Evolutionary conservation across 805 yeast species (phyloP), one percentile per base, ranked within the genome.

Genomic region (Cyberlindnera americana): DNA sequence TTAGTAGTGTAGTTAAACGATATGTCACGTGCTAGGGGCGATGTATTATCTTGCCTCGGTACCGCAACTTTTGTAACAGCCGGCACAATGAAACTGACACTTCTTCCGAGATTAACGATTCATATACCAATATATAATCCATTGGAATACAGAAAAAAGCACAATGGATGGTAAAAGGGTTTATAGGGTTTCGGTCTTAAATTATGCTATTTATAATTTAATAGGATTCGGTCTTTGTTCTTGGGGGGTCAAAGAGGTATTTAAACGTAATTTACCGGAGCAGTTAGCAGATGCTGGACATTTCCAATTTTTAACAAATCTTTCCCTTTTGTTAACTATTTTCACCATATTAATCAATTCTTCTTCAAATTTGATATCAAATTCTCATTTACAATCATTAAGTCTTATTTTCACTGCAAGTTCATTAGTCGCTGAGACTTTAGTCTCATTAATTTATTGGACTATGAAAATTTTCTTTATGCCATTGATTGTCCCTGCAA

Each of bases 361-460:
- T 48, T 67, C 19, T 14, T 60, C 10, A 63, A 27, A 27, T 71
- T 32, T 75, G 67, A 49, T 26, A 57, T 29, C n/a, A 26, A 22
- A 4, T 14, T 19, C 27, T 18, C 19, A 19, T 11, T 19, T 19
- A 1, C 15, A 10, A 14, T 27, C 21, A 5, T 9, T 42, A 12
- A 49, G 56, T 12, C 29, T 38, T 4, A 37, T 36, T 14, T 10
- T 40, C 9, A 46, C 79, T 43, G 79, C 85, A 1, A 53, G 77
- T 29, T 77, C 80, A 0, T 59, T 81, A 33, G 74, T 78, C 0
- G 51, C 79, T 14, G 90, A 83, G 54, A 63, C 72, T 10, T 66
- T 83, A 16, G 88, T 84, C 14, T 68, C 85, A 0, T 24, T 63
- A 2, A 75, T 83, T 13, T 84, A 84, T 57, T 84, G 93, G 91